Conservation (phyloP, 1,284 basidiomycete genomes). For the Ustilago lituana region DNA sequence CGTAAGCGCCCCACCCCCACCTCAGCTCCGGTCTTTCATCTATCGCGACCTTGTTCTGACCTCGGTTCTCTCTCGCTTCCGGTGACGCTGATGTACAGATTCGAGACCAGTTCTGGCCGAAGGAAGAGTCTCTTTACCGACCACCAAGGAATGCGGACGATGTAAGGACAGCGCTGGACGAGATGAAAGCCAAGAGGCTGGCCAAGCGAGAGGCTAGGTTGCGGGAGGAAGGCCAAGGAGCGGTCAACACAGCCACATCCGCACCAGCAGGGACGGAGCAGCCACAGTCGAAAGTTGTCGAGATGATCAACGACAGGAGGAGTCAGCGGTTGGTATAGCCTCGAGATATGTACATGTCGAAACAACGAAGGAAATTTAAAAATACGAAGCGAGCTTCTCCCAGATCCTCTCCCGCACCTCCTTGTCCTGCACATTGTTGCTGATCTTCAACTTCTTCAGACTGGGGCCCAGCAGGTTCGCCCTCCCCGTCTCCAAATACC, state of each 20-base stretch:
- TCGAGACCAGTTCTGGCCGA: slow-evolving; percentile 60
- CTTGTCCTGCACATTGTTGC: slow-evolving; percentile 21
- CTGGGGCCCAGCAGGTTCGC: slow-evolving; percentile 41
- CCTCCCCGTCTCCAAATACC: slow-evolving; percentile 40
- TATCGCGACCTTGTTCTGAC: too few species aligned
- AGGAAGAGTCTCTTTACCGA: slow-evolving; percentile 48
- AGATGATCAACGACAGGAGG: slow-evolving; percentile 14
- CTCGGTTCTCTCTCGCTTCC: too few species aligned
- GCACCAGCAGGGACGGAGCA: background rate
- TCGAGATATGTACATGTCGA: too few species aligned
- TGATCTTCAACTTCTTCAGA: slow-evolving; percentile 32
- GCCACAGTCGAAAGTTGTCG: slow-evolving; percentile 3
- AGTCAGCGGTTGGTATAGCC: slow-evolving; percentile 15
- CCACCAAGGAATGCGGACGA: slow-evolving; percentile 52
- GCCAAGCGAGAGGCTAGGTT: slow-evolving; percentile 39
- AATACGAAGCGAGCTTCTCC: slow-evolving; percentile 31
- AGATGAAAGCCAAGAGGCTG: slow-evolving; percentile 47
- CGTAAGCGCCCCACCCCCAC: slow-evolving; percentile 69
- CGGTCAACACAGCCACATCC: background rate
- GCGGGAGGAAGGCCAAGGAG: slow-evolving; percentile 10
- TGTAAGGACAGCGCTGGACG: slow-evolving; percentile 44
- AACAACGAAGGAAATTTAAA: slow-evolving; percentile 7
- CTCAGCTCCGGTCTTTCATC: background rate
- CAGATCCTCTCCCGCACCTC: slow-evolving; percentile 20
- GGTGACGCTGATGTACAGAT: too few species aligned